A percentile compares a stretch with the other conserved stretches of the same genome.
Conservation (phyloP, 139 green algal species). For the Picochlorum sp. region DNA sequence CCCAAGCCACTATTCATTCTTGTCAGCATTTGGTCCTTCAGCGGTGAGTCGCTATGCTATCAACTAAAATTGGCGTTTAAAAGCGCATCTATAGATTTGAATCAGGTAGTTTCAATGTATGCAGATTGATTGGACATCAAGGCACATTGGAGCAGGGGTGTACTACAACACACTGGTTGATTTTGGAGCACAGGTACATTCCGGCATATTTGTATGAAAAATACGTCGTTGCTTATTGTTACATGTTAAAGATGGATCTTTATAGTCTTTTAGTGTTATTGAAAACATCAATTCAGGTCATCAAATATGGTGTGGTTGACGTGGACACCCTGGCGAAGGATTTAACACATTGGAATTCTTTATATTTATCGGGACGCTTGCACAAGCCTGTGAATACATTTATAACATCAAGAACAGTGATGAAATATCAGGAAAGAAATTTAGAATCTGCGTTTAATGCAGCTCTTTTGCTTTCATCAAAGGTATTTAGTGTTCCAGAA, state of each 20-base stretch:
- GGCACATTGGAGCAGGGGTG: constrained; percentile 15
- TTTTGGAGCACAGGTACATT: neutral
- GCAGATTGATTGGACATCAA: neutral
- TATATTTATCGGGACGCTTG: constrained; percentile 70
- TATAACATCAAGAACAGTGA: constrained; percentile 2
- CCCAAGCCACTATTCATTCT: constrained; percentile 55
- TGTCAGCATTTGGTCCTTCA: constrained; percentile 27
- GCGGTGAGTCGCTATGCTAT: constrained; percentile 15
- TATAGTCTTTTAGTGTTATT: neutral
- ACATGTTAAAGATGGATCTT: no score
- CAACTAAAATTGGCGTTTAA: neutral
- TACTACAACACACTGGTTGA: constrained; percentile 34
- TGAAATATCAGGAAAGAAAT: constrained; percentile 32
- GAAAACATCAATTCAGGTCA: no score
- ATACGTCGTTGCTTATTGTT: no score
- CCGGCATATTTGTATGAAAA: no score
- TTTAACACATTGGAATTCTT: constrained; percentile 50
- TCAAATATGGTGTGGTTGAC: constrained; percentile 82
- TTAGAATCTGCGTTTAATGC: constrained; percentile 38
- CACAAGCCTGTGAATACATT: constrained; percentile 71
- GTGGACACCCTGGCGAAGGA: constrained; percentile 37
- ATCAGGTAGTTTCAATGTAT: neutral
- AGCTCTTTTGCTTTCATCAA: constrained; percentile 62
- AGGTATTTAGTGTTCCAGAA: constrained; percentile 39
- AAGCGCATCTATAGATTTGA: no score